Evolutionary conservation across 495 filamentous ascomycete species (phyloP), one percentile per base, ranked within the genome.

Genomic region (Neurospora sp.): DNA sequence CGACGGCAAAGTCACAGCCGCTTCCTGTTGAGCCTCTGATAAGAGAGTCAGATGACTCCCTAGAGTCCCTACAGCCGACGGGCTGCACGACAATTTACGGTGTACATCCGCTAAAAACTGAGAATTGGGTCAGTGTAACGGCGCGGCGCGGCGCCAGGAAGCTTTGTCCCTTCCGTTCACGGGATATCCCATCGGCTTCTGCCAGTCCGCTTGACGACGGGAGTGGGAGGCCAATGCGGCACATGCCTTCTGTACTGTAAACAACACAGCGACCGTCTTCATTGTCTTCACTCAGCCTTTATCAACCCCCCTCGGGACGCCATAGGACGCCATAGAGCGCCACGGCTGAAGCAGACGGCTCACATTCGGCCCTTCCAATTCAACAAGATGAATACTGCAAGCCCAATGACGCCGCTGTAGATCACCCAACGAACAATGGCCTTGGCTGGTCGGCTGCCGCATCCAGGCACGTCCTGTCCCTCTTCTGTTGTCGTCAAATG

Each of bases 361-460:
- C 69, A 72, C 73, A 80, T 76, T 78, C 76, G 78, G 78, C 71
- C 75, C 76, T 79, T 78, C 77, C 70, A 71, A 37, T 27, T 72
- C 37, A 44, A 66, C 73, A 40, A 70, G 35, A 66, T 44, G 72
- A 70, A 70, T 44, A 46, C 41, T 75, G 69, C 71, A 75, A 69
- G 71, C 39, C 37, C 41, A 44, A 39, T 71, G 54, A 69, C 66
- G 54, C 73, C 60, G 41, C 49, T 39, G 31, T 69, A 70, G 20
- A 23, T 39, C 31, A 70, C 6, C 16, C 16, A 31, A 35, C 23
- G 46, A 49, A n/a, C 37, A 35, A 31, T 70, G 49, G 16, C 16
- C 37, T 20, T 66, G 35, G 16, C 46, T 38, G 7, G 62, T 27
- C 40, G 40, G 38, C 37, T 31, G 41, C 16, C 41, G 31, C 73